phyloP scores from a whole-genome alignment of 2,329 filamentous ascomycete genomes.

The Aurifilum marmelostoma region DNA sequence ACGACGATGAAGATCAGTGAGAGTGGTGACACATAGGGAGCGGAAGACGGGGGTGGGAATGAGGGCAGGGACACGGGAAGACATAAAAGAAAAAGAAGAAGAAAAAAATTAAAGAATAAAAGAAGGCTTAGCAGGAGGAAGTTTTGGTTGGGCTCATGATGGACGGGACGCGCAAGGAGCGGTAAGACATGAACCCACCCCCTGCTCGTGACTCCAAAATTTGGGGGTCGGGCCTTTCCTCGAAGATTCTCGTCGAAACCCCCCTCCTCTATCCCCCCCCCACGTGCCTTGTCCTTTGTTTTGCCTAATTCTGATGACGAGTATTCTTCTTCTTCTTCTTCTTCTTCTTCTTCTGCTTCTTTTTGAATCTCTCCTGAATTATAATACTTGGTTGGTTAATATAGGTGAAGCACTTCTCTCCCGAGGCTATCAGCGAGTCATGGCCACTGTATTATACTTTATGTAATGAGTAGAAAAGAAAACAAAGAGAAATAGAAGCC shows the following conservation, averaged over 20 bases:
- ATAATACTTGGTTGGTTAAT: neutral
- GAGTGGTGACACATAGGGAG: too few relatives aligned
- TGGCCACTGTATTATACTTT: neutral
- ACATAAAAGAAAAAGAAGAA: neutral
- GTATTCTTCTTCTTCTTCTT: neutral
- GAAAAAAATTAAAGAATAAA: too few relatives aligned
- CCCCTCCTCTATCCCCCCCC: neutral
- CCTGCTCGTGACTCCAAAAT: conserved; percentile 2
- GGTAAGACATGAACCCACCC: conserved; percentile 6
- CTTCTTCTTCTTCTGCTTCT: too few relatives aligned
- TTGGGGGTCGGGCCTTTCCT: neutral
- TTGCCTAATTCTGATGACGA: neutral
- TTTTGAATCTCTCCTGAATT: neutral
- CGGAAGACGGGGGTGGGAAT: neutral
- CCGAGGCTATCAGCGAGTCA: neutral
- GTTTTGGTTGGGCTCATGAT: neutral
- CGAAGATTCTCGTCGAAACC: neutral
- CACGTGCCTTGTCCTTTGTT: neutral
- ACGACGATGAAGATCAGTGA: neutral
- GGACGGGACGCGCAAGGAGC: conserved; percentile 7
- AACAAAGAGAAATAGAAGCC: neutral
- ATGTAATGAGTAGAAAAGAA: too few relatives aligned
- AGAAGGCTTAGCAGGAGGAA: neutral
- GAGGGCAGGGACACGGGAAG: neutral
- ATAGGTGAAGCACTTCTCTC: neutral